Conservation (phyloP, 129 eudicot genomes). For the Pulicaria dysenterica region DNA sequence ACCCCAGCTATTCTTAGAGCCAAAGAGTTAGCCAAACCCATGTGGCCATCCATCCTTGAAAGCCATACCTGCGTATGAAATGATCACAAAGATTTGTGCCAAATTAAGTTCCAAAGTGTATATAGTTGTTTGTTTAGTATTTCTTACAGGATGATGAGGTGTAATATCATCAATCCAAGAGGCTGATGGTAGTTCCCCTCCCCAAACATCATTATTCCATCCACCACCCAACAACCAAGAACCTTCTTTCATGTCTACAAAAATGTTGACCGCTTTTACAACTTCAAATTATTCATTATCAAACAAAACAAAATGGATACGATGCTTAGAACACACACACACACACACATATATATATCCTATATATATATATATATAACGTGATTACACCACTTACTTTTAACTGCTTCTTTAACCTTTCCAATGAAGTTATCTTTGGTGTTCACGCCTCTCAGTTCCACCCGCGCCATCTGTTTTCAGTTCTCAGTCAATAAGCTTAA, state of each 20-base stretch:
- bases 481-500: conserved; percentile 24
- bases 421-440: conserved; percentile 56
- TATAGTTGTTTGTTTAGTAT: neutral
- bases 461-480: conserved; percentile 68
- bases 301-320: conserved; percentile 14
- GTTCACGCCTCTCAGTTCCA: conserved; percentile 60
- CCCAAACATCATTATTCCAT: conserved; percentile 98
- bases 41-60: conserved; percentile 96
- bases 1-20: conserved; percentile 77
- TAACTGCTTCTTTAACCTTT: conserved; percentile 59
- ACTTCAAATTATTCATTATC: neutral
- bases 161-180: conserved; percentile 92
- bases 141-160: conserved; percentile 76
- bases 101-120: conserved; percentile 20
- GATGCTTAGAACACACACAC: too few species aligned
- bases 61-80: conserved; percentile 78
- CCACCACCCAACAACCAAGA: conserved; percentile 97
- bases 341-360: too few species aligned
- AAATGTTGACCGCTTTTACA: conserved; percentile 6
- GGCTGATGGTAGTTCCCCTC: conserved; percentile 85
- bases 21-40: conserved; percentile 90
- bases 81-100: neutral
- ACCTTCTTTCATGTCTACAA: conserved; percentile 63
- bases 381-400: conserved; percentile 48
- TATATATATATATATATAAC: too few species aligned